These are phyloP conservation scores for Pythium plurisporium DNA, from an alignment of 352 stramenopile genomes.

Conservation along the genomic window DNA sequence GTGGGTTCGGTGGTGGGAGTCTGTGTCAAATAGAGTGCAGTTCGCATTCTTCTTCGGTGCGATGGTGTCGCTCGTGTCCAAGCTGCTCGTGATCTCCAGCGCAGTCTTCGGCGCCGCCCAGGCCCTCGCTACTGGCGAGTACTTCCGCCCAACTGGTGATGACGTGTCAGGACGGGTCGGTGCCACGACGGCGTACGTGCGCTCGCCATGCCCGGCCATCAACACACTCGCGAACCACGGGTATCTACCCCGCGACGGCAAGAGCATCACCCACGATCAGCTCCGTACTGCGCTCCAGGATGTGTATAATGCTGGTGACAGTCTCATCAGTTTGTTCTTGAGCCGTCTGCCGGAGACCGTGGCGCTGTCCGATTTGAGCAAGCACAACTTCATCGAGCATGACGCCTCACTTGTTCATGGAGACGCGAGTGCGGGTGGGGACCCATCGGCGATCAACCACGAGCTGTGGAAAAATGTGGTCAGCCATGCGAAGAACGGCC, in stretches of 20 bases:
- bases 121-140: neutral
- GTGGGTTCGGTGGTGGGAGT: too few relatives aligned
- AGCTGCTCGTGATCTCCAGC: too few relatives aligned
- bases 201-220: slow-evolving; percentile 50
- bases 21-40: too few relatives aligned
- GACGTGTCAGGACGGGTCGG: neutral
- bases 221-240: slow-evolving; percentile 71
- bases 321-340: slow-evolving; percentile 26
- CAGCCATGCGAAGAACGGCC: slow-evolving; percentile 7
- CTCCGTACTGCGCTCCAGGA: slow-evolving; percentile 28
- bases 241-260: slow-evolving; percentile 39
- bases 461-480: slow-evolving; percentile 28
- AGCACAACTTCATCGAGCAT: slow-evolving; percentile 31
- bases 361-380: slow-evolving; percentile 36
- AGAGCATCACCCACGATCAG: slow-evolving; percentile 30
- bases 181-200: slow-evolving; percentile 4
- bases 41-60: neutral
- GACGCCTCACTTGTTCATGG: slow-evolving; percentile 30
- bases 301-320: slow-evolving; percentile 37
- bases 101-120: slow-evolving; percentile 15
- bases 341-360: slow-evolving; percentile 28
- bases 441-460: slow-evolving; percentile 27
- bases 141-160: slow-evolving; percentile 4
- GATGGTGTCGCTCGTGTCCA: too few relatives aligned
- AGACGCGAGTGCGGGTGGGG: slow-evolving; percentile 28